Evolutionary conservation across 225 moss, liverwort and hornwort species (phyloP).

Genomic region (Takakia lepidozioides): DNA sequence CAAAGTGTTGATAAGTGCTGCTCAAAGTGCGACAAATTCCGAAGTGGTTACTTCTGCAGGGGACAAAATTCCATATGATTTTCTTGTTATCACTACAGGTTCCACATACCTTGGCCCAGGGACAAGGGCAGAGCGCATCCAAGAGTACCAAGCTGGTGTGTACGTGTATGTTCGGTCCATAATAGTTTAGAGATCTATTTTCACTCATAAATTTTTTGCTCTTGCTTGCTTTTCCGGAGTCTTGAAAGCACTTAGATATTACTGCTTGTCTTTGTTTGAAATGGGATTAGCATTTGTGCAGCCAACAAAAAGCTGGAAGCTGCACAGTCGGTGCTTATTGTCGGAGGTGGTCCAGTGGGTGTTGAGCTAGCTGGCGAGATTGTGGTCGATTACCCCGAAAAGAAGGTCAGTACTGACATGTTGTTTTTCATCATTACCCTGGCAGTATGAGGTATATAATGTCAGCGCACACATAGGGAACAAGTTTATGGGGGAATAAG

Average conservation of each 20-base stretch:
- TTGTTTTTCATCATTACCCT: no score
- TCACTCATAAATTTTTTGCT: no score
- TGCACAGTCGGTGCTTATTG: conserved; percentile 62
- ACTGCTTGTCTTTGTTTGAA: no score
- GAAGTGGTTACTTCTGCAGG: conserved; percentile 46
- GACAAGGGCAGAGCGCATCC: conserved; percentile 42
- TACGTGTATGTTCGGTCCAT: no score
- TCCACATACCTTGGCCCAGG: conserved; percentile 39
- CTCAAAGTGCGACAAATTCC: conserved; percentile 23
- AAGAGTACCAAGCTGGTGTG: conserved; percentile 47
- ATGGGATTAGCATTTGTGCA: no score
- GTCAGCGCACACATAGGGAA: no score
- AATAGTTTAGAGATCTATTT: no score
- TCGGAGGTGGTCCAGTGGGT: conserved; percentile 82
- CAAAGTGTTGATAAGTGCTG: conserved; percentile 26
- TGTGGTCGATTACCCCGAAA: conserved; percentile 68
- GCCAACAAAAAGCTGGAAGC: conserved; percentile 51
- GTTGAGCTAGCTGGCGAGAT: conserved; percentile 83
- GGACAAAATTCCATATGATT: conserved; percentile 43
- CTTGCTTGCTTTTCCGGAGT: no score
- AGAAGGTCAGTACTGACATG: conserved; percentile 45
- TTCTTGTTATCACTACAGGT: conserved; percentile 64
- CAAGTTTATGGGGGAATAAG: no score
- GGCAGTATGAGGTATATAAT: no score
- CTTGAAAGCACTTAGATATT: no score